Evolutionary conservation across 331 rosid genomes (phyloP).

Genomic region (Arachis monticola): DNA sequence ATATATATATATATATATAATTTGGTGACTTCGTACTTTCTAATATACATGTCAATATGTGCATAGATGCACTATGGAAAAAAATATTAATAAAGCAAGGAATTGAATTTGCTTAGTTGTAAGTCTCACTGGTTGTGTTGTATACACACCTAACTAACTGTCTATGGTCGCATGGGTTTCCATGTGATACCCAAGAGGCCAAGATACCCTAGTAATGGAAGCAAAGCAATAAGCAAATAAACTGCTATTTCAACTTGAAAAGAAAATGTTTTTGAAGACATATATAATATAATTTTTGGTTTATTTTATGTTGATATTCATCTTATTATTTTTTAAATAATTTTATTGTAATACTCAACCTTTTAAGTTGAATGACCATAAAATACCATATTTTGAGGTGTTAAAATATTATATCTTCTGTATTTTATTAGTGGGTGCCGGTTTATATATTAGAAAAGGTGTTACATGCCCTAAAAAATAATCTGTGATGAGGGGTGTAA

Average conservation of each 20-base stretch:
- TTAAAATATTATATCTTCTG: too few species aligned
- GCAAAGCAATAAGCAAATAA: neutral
- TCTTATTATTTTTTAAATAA: too few species aligned
- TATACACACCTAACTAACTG: neutral
- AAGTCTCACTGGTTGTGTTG: neutral
- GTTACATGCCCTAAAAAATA: neutral
- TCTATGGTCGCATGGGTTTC: slow-evolving; percentile 5
- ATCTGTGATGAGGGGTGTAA: neutral
- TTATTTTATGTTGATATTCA: too few species aligned
- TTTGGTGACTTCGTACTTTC: too few species aligned
- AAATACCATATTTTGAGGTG: too few species aligned
- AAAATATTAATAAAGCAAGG: neutral
- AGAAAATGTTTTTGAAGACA: too few species aligned
- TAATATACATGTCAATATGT: neutral
- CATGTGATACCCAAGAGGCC: slow-evolving; percentile 23
- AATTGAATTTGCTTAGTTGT: neutral
- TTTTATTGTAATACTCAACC: too few species aligned
- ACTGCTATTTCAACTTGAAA: neutral
- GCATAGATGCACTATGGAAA: neutral
- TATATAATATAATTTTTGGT: too few species aligned
- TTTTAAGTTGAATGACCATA: too few species aligned
- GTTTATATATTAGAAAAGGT: neutral
- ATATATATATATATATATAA: too few species aligned
- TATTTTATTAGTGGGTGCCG: neutral
- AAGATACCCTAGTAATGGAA: slow-evolving; percentile 16